Base-by-base conservation (phyloP, 805 yeast species). In the Myxozyma geophila region DNA sequence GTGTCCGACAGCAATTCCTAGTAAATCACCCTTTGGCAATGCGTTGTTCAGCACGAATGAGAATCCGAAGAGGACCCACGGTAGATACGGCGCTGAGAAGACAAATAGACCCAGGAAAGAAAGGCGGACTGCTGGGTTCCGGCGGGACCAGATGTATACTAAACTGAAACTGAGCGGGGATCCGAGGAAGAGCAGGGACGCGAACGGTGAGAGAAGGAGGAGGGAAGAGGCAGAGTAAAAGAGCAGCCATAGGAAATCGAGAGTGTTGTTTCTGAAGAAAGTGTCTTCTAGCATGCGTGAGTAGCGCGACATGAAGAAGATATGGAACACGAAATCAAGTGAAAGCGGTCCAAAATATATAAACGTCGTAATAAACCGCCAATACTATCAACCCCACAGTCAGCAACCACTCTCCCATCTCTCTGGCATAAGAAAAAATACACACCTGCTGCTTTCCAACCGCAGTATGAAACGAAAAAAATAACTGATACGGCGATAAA, bases 81-180 rank as follows among this genome's bases (percentile, higher is more conserved):
- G 85, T 23, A 80, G 62, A 67, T 82, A 81, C 36, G 80, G 76
- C 1, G 83, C 79, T 28, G 74, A 72, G 47, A 83, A 71, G n/a
- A 69, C 74, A 52, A 78, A 67, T 5, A 84, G 54, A 7, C 84
- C 81, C 63, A 82, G 68, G 37, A 82, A 64, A 5, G 77, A 69
- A 19, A 83, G 67, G 41, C 75, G 74, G 15, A 75, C 74, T 41
- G 77, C 77, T 2, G 84, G 83, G 62, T 79, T 77, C 19, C 80
- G 77, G 36, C 84, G 75, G 2, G 85, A 77, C 80, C 84, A 79
- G 36, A 84, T 73, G 67, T 81, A 84, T 8, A 79, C 70, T 49
- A 84, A 64, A 7, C 76, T 71, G 40, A 71, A 66, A 7, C 76
- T 59, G 35, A 85, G 73, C 19, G 77, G 71, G 1, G 76, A 72